Conservation (phyloP, 106 monocot genomes). For the Acorus calamus region DNA sequence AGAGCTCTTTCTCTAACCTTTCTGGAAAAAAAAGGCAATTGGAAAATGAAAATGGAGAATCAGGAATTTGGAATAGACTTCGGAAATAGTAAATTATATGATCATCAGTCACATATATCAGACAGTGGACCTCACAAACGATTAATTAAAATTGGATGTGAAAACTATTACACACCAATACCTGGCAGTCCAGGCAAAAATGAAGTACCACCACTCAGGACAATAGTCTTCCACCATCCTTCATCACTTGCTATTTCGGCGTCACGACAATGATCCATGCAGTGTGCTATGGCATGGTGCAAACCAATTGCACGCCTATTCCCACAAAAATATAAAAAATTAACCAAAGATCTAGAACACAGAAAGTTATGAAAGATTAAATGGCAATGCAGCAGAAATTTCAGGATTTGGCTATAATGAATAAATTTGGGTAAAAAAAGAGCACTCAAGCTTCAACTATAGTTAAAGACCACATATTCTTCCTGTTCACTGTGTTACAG, state of each 20-base stretch:
- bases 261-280: constrained; percentile 79
- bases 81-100: not conserved
- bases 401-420: too few relatives aligned
- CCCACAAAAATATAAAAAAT: not conserved
- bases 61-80: not conserved
- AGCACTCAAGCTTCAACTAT: too few relatives aligned
- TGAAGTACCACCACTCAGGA: constrained; percentile 82
- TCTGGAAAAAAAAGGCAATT: constrained; percentile 27
- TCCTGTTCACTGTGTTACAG: too few relatives aligned
- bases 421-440: too few relatives aligned
- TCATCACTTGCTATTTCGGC: constrained; percentile 45
- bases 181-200: constrained; percentile 87
- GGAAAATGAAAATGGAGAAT: not conserved
- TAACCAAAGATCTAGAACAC: not conserved
- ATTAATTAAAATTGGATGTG: too few relatives aligned
- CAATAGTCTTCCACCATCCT: constrained; percentile 82
- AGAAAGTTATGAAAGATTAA: not conserved
- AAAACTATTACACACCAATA: constrained; percentile 5
- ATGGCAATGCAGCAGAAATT: too few relatives aligned
- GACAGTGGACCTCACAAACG: too few relatives aligned
- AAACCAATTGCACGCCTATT: constrained; percentile 74
- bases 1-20: constrained; percentile 76
- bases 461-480: too few relatives aligned
- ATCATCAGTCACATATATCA: not conserved
- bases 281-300: constrained; percentile 78